These are phyloP conservation scores for Coemansia sp. DNA, from an alignment of 192 early-diverging fungal genomes.

Conservation along the genomic window DNA sequence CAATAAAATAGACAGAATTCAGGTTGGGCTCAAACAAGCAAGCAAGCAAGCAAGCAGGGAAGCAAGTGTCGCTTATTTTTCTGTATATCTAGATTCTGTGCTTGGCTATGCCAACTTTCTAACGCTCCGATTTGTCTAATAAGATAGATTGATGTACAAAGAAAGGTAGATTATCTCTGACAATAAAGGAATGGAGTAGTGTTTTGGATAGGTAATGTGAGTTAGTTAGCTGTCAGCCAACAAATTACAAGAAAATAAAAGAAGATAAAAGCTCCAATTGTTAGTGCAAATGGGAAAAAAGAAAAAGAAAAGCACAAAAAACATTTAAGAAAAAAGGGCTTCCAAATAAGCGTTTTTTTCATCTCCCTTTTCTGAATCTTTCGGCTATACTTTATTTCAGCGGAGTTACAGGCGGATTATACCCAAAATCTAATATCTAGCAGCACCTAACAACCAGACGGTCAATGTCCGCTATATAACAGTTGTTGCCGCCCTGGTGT, in stretches of 20 bases:
- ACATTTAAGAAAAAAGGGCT: background rate
- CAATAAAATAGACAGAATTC: background rate
- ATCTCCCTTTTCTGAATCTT: background rate
- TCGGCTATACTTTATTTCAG: too few relatives aligned
- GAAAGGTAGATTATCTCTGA: slow-evolving; percentile 1
- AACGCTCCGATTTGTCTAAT: background rate
- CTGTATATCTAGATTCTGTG: background rate
- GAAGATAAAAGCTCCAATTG: background rate
- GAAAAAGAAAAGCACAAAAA: background rate
- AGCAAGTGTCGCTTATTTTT: background rate
- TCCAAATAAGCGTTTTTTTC: background rate
- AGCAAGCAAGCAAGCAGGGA: slow-evolving; percentile 1
- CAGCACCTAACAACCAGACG: too few relatives aligned
- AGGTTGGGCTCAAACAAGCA: background rate
- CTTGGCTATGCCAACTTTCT: background rate
- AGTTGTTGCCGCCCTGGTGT: too few relatives aligned
- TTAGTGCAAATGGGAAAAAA: background rate
- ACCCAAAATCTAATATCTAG: too few relatives aligned
- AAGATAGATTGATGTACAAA: slow-evolving; percentile 4
- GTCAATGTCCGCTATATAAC: too few relatives aligned
- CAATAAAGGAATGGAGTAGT: background rate
- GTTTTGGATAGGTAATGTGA: background rate
- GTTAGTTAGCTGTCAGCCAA: background rate
- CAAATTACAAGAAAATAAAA: background rate
- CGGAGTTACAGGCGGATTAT: too few relatives aligned